These are phyloP conservation scores for Phaeosphaeria sp. DNA, from an alignment of 2,329 filamentous ascomycete species.

Conservation along the genomic window DNA sequence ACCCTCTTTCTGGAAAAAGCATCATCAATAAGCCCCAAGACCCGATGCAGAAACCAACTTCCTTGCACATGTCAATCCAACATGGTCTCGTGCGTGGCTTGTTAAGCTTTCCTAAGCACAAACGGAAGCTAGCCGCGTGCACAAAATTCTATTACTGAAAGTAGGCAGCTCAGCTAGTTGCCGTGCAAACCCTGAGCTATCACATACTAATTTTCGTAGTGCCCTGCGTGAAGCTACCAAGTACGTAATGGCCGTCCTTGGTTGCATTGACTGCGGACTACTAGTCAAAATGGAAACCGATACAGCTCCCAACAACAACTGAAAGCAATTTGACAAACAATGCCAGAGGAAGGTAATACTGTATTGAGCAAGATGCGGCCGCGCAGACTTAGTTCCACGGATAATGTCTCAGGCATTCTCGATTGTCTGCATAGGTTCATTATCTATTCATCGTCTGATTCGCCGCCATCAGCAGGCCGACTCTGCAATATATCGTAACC, in stretches of 20 bases:
- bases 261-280: constrained; percentile 19
- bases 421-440: neutral
- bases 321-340: constrained; percentile 5
- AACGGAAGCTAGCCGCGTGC: constrained; percentile 11
- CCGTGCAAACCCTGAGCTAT: constrained; percentile 13
- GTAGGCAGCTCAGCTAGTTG: constrained; percentile 11
- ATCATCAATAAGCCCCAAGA: constrained; percentile 9
- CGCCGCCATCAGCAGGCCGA: constrained; percentile 31
- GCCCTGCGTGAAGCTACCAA: constrained; percentile 16
- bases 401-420: neutral
- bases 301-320: constrained; percentile 20
- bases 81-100: neutral
- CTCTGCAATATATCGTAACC: constrained; percentile 45
- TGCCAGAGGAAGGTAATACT: neutral
- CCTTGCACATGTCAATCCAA: neutral
- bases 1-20: constrained; percentile 3
- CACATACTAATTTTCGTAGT: constrained; percentile 16
- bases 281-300: constrained; percentile 15
- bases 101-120: constrained; percentile 10
- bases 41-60: neutral
- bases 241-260: constrained; percentile 29
- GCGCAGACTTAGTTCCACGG: neutral
- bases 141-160: constrained; percentile 2
- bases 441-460: constrained; percentile 30
- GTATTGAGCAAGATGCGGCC: neutral